A percentile compares a stretch with the other conserved stretches of the same genome.
Conservation (phyloP, 768 basidiomycete genomes). For the Tephrocybe sp. region DNA sequence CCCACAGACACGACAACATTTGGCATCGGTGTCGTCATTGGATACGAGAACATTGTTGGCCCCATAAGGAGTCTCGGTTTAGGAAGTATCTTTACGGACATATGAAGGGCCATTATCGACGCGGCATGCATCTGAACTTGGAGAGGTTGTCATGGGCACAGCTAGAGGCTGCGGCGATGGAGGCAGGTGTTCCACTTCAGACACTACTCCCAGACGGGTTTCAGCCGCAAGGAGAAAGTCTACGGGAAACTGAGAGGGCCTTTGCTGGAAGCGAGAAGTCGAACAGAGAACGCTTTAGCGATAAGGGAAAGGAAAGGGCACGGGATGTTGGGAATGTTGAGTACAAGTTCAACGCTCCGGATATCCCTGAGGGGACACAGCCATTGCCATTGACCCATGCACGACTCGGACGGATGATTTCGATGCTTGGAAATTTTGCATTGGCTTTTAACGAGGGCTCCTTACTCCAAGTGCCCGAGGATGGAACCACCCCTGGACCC, state of each 20-base stretch:
- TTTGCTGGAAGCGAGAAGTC: neutral
- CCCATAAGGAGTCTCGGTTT: slow-evolving; percentile 1
- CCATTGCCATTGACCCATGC: slow-evolving; percentile 46
- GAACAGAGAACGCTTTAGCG: neutral
- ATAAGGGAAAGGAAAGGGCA: neutral
- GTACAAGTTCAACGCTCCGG: neutral
- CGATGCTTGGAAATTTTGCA: slow-evolving; percentile 50
- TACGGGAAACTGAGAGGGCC: neutral
- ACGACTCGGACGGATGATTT: slow-evolving; percentile 57
- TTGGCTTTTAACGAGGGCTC: slow-evolving; percentile 31
- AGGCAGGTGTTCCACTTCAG: slow-evolving; percentile 61
- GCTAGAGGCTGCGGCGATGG: slow-evolving; percentile 61
- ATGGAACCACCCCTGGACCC: neutral
- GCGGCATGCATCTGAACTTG: slow-evolving; percentile 60
- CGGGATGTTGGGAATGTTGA: neutral
- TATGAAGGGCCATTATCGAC: slow-evolving; percentile 25
- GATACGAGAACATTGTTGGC: slow-evolving; percentile 7
- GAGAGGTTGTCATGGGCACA: slow-evolving; percentile 53
- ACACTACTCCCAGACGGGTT: slow-evolving; percentile 42
- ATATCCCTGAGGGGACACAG: slow-evolving; percentile 8
- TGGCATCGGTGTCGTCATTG: slow-evolving; percentile 2
- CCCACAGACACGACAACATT: neutral
- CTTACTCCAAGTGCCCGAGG: slow-evolving; percentile 11
- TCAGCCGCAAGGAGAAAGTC: neutral
- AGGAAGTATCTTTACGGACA: slow-evolving; percentile 5